Evolutionary conservation across 495 filamentous ascomycete species (phyloP).

Genomic region (Hypoxylon fuscum): DNA sequence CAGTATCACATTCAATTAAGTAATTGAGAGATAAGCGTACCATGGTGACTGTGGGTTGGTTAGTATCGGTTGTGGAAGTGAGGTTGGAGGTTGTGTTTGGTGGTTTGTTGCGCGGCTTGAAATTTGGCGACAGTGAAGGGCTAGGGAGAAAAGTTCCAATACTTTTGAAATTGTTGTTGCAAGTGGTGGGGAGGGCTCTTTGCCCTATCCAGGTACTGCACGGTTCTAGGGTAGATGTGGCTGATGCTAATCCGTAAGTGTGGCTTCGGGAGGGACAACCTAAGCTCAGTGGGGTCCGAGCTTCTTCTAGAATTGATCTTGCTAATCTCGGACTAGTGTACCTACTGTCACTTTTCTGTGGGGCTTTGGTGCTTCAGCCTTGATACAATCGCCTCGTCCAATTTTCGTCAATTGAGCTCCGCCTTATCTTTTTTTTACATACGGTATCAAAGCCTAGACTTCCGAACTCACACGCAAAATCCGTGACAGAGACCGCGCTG

Average conservation of each 20-base stretch:
- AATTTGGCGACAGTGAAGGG: slow-evolving; percentile 25
- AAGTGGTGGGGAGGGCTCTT: slow-evolving; percentile 41
- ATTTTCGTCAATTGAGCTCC: slow-evolving; percentile 38
- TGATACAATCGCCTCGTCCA: slow-evolving; percentile 38
- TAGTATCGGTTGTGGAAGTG: slow-evolving; percentile 35
- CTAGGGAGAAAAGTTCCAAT: slow-evolving; percentile 23
- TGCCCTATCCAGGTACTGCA: slow-evolving; percentile 41
- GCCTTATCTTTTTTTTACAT: slow-evolving; percentile 17
- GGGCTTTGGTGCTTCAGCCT: slow-evolving; percentile 37
- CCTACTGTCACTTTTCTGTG: slow-evolving; percentile 10
- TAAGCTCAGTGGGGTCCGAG: slow-evolving; percentile 37
- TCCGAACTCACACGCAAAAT: slow-evolving; percentile 43
- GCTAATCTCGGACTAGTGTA: slow-evolving; percentile 16
- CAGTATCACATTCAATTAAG: slow-evolving; percentile 12
- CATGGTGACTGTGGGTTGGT: slow-evolving; percentile 45
- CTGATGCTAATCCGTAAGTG: slow-evolving; percentile 29
- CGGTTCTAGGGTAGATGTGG: slow-evolving; percentile 23
- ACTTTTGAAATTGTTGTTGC: no score
- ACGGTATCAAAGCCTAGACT: slow-evolving; percentile 49
- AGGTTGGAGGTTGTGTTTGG: slow-evolving; percentile 28
- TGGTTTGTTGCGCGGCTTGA: slow-evolving; percentile 12
- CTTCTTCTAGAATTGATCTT: slow-evolving; percentile 19
- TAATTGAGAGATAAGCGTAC: slow-evolving; percentile 26
- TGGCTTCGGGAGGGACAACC: slow-evolving; percentile 18
- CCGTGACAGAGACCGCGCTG: slow-evolving; percentile 34